These are phyloP conservation scores for Pleomassaria siparia DNA, from an alignment of 2,329 filamentous ascomycete genomes.

Conservation along the genomic window DNA sequence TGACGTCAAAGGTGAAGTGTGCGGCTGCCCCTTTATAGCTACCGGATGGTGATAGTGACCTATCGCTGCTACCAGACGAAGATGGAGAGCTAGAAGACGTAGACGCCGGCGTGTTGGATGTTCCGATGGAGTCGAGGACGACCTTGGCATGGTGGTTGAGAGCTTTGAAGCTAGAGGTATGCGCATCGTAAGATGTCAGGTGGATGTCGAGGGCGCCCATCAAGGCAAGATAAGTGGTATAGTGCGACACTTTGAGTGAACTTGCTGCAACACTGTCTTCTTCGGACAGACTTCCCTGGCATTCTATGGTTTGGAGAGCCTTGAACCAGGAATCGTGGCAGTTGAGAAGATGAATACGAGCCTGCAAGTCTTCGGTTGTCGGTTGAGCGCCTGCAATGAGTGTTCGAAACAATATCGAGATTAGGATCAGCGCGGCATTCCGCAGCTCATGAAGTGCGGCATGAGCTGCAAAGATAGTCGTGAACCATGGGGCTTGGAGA, in stretches of 20 bases:
- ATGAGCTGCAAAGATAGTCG: conserved; percentile 19
- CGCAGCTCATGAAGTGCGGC: conserved; percentile 19
- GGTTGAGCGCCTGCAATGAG: conserved; percentile 6
- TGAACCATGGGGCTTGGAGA: too few species aligned
- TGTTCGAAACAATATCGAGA: conserved; percentile 5
- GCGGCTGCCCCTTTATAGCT: too few species aligned
- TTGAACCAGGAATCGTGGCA: conserved; percentile 21
- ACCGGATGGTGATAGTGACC: too few species aligned
- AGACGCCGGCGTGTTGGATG: too few species aligned
- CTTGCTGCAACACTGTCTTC: conserved; percentile 17
- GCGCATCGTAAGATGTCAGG: conserved; percentile 17
- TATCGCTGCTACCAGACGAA: too few species aligned
- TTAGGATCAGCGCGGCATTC: conserved; percentile 18
- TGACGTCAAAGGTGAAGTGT: conserved; percentile 24
- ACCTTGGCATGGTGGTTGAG: conserved; percentile 18
- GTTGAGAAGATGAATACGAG: conserved; percentile 12
- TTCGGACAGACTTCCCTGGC: conserved; percentile 4
- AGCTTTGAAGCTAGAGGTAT: conserved; percentile 19
- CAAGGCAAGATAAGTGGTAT: conserved; percentile 13
- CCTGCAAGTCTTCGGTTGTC: conserved; percentile 6
- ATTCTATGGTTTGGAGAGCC: conserved; percentile 6
- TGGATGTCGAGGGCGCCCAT: conserved; percentile 11
- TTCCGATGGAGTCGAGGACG: conserved; percentile 19
- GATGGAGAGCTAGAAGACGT: background rate
- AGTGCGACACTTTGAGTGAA: conserved; percentile 17